Percentiles rank a stretch among this genome's conserved stretches.
These are phyloP conservation scores for Coprinopsis strossmayeri DNA, from an alignment of 768 basidiomycete genomes.

Conservation along the genomic window DNA sequence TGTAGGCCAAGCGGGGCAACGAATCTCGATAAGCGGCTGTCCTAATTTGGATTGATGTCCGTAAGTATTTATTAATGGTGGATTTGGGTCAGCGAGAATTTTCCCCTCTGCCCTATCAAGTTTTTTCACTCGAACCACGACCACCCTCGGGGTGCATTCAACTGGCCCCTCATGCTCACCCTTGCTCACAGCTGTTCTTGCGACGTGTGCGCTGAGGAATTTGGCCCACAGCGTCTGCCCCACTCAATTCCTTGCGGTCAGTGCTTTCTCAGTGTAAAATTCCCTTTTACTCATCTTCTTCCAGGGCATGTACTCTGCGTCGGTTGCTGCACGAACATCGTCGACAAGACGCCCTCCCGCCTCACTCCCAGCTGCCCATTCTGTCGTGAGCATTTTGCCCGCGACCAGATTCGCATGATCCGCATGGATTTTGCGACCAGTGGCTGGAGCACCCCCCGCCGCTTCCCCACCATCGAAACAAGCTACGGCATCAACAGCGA, in stretches of 20 bases:
- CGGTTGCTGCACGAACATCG: slow-evolving; percentile 70
- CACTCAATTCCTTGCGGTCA: slow-evolving; percentile 80
- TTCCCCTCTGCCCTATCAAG: slow-evolving; percentile 38
- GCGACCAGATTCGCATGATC: slow-evolving; percentile 64
- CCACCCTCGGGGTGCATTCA: slow-evolving; percentile 35
- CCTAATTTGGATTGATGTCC: slow-evolving; percentile 19
- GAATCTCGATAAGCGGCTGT: background rate
- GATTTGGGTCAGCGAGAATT: slow-evolving; percentile 32
- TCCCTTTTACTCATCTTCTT: slow-evolving; percentile 12
- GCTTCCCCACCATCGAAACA: slow-evolving; percentile 44
- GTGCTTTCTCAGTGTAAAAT: slow-evolving; percentile 21
- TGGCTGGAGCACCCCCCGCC: slow-evolving; percentile 64
- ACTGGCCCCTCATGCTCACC: slow-evolving; percentile 64
- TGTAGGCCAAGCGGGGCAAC: no score
- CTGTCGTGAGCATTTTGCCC: slow-evolving; percentile 71
- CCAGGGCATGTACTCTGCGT: slow-evolving; percentile 78
- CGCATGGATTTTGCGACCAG: slow-evolving; percentile 70
- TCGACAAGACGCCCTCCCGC: slow-evolving; percentile 72
- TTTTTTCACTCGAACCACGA: slow-evolving; percentile 25
- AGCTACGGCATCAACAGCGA: slow-evolving; percentile 34
- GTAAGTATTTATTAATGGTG: slow-evolving; percentile 43
- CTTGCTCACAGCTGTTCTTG: slow-evolving; percentile 77
- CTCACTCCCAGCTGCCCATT: slow-evolving; percentile 76
- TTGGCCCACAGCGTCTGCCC: slow-evolving; percentile 63
- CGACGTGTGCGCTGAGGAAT: slow-evolving; percentile 89